phyloP scores from a whole-genome alignment of 192 early-diverging fungal genomes.

The Rhizophagus clarus region DNA sequence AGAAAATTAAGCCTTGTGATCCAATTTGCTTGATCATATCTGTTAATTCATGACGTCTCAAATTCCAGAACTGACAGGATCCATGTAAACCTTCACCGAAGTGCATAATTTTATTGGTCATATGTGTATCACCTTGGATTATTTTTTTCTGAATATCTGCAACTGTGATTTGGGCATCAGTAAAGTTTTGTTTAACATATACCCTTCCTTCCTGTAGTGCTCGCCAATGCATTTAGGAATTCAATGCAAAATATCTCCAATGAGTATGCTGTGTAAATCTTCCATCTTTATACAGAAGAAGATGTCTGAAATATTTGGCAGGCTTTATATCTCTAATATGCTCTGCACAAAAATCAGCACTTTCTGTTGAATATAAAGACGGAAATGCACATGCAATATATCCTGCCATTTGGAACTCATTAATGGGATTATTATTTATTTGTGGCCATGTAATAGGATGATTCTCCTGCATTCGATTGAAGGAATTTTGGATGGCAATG shows the following conservation, averaged over 20 bases:
- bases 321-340: not conserved
- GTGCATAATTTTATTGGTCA: not conserved
- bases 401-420: not conserved
- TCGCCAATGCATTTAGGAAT: no score
- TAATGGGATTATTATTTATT: not conserved
- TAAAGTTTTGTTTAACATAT: constrained; percentile 3
- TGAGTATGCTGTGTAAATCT: not conserved
- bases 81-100: not conserved
- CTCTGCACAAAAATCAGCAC: not conserved
- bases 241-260: not conserved
- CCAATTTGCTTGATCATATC: no score
- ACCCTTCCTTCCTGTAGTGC: not conserved
- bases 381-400: not conserved
- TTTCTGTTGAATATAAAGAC: not conserved
- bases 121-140: no score
- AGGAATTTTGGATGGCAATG: not conserved
- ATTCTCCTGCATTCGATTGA: not conserved
- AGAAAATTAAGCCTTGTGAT: not conserved
- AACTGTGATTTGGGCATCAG: not conserved
- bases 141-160: not conserved
- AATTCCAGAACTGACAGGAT: no score
- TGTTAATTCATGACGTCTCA: no score
- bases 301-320: no score
- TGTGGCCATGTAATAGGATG: not conserved
- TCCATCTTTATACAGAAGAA: not conserved